phyloP scores from a whole-genome alignment of 495 filamentous ascomycete species.

The Annulohypoxylon bovei region DNA sequence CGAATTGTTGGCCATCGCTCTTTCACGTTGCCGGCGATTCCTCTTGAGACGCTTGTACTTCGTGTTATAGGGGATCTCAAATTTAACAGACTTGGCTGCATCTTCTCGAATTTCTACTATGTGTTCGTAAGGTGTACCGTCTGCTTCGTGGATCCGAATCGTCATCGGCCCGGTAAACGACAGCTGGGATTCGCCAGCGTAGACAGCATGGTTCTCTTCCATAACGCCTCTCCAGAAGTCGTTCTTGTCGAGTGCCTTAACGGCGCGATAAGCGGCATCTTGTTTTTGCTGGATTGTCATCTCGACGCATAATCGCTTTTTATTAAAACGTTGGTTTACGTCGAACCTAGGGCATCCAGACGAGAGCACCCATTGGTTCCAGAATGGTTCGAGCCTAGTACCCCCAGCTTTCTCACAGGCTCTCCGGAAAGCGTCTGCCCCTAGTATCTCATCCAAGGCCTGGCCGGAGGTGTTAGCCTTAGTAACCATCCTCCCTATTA shows the following conservation, averaged over 20 bases:
- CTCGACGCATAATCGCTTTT: slow-evolving; percentile 95
- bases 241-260: slow-evolving; percentile 63
- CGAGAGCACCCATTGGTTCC: slow-evolving; percentile 90
- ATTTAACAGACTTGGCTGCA: slow-evolving; percentile 65
- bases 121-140: slow-evolving; percentile 98
- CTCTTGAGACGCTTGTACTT: slow-evolving; percentile 98
- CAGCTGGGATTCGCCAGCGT: slow-evolving; percentile 73
- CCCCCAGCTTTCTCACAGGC: slow-evolving; percentile 88
- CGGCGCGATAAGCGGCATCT: slow-evolving; percentile 44
- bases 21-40: slow-evolving; percentile 86
- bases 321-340: slow-evolving; percentile 91
- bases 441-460: slow-evolving; percentile 75
- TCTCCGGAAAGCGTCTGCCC: slow-evolving; percentile 76
- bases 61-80: slow-evolving; percentile 98
- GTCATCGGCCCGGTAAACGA: slow-evolving; percentile 97
- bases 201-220: slow-evolving; percentile 76
- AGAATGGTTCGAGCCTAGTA: slow-evolving; percentile 84
- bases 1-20: slow-evolving; percentile 64
- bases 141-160: slow-evolving; percentile 96
- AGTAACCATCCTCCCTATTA: slow-evolving; percentile 82
- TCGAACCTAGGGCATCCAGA: slow-evolving; percentile 88
- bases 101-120: slow-evolving; percentile 94
- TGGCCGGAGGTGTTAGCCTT: slow-evolving; percentile 79
- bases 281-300: slow-evolving; percentile 90
- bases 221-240: slow-evolving; percentile 85